These are phyloP conservation scores for Aspergillus asperescens DNA, from an alignment of 495 filamentous ascomycete genomes.

Conservation along the genomic window DNA sequence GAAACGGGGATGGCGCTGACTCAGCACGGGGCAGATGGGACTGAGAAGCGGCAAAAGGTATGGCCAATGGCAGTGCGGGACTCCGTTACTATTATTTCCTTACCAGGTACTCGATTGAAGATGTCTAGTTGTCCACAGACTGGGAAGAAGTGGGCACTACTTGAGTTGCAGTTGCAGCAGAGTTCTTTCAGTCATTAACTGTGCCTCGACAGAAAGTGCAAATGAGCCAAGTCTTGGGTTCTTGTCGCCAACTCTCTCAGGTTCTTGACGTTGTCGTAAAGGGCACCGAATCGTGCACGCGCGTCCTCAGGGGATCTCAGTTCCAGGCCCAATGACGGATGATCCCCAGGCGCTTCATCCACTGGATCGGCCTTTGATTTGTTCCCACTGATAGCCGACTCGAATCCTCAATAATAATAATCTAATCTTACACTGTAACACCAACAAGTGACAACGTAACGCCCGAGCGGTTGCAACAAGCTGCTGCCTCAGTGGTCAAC, in stretches of 20 bases:
- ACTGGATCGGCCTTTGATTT: conserved; percentile 20
- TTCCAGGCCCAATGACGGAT: conserved; percentile 33
- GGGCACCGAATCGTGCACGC: conserved; percentile 16
- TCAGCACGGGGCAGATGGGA: conserved; percentile 14
- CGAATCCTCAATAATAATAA: not conserved
- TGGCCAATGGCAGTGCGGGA: not conserved
- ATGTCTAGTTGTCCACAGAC: too few relatives aligned
- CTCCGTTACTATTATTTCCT: too few relatives aligned
- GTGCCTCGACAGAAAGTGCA: not conserved
- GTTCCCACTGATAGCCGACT: conserved; percentile 15
- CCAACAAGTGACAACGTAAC: too few relatives aligned
- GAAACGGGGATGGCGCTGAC: conserved; percentile 13
- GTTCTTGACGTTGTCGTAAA: not conserved
- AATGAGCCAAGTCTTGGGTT: not conserved
- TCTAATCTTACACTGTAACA: too few relatives aligned
- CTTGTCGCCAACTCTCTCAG: not conserved
- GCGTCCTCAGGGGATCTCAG: conserved; percentile 19
- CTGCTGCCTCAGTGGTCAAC: too few relatives aligned
- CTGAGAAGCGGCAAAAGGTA: not conserved
- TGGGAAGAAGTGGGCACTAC: too few relatives aligned
- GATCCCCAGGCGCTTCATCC: conserved; percentile 16
- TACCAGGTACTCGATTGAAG: too few relatives aligned
- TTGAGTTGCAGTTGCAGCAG: too few relatives aligned
- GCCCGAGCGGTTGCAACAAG: conserved; percentile 2
- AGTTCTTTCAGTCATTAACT: too few relatives aligned